Evolutionary conservation across 2,329 filamentous ascomycete species (phyloP).

Genomic region (Cadophora gregata): DNA sequence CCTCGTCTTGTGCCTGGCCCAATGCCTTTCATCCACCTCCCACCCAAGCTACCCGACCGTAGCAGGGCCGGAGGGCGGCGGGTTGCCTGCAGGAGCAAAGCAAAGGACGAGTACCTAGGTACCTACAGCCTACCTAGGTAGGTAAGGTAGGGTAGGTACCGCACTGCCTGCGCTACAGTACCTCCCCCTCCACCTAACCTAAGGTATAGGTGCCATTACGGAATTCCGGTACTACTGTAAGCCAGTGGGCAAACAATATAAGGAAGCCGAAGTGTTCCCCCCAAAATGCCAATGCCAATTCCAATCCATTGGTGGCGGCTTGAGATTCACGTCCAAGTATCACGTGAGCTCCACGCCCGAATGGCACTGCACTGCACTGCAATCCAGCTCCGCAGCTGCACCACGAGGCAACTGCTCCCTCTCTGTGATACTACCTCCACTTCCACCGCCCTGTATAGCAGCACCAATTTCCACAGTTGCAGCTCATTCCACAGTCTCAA

Average conservation of each 20-base stretch:
- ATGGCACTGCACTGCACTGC: no score
- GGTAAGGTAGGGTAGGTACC: no score
- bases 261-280: no score
- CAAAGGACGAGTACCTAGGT: no score
- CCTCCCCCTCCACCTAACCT: no score
- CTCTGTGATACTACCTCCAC: neutral
- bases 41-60: no score
- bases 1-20: conserved; percentile 1
- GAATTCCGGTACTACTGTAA: no score
- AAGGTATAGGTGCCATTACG: no score
- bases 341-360: neutral
- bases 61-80: conserved; percentile 4
- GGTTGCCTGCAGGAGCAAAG: neutral
- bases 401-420: neutral
- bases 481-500: neutral
- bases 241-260: no score
- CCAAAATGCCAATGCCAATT: neutral
- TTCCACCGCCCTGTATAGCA: neutral
- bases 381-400: no score
- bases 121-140: no score
- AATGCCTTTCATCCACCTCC: neutral
- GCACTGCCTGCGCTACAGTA: no score
- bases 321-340: neutral
- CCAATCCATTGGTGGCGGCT: neutral
- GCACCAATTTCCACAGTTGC: neutral